A percentile compares a stretch with the other conserved stretches of the same genome.
phyloP scores from a whole-genome alignment of 768 basidiomycete species.

The Gymnopilus junonius region DNA sequence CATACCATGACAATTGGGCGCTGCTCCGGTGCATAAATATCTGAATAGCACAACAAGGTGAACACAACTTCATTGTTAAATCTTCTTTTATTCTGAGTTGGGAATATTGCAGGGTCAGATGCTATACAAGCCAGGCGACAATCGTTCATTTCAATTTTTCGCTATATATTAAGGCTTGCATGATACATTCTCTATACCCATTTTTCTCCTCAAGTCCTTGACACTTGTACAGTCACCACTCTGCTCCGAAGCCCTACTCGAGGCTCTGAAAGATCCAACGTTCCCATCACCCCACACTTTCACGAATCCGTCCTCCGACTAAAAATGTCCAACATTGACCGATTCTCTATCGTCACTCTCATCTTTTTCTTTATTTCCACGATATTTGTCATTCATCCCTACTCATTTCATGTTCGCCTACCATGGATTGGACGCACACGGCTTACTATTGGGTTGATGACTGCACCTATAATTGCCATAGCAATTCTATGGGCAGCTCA shows the following conservation, averaged over 20 bases:
- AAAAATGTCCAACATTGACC: constrained; percentile 45
- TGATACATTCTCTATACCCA: not conserved
- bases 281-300: constrained; percentile 4
- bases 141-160: not conserved
- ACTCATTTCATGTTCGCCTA: constrained; percentile 44
- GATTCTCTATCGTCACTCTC: constrained; percentile 54
- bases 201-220: not conserved
- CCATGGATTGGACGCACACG: constrained; percentile 33
- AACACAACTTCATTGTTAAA: not conserved
- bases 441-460: constrained; percentile 51
- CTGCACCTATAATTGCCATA: constrained; percentile 58
- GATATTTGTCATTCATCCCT: constrained; percentile 54
- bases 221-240: not conserved
- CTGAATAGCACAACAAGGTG: not conserved
- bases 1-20: not conserved
- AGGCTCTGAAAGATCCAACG: not conserved
- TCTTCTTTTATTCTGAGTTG: not conserved
- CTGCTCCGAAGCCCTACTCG: not conserved
- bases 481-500: constrained; percentile 61
- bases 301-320: not conserved
- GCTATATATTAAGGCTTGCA: not conserved
- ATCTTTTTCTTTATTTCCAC: constrained; percentile 59
- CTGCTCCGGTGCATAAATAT: not conserved
- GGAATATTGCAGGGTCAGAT: constrained; percentile 4
- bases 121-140: not conserved